These are phyloP conservation scores for Tetrapyrgos nigripes DNA, from an alignment of 1,284 basidiomycete genomes.

Conservation along the genomic window DNA sequence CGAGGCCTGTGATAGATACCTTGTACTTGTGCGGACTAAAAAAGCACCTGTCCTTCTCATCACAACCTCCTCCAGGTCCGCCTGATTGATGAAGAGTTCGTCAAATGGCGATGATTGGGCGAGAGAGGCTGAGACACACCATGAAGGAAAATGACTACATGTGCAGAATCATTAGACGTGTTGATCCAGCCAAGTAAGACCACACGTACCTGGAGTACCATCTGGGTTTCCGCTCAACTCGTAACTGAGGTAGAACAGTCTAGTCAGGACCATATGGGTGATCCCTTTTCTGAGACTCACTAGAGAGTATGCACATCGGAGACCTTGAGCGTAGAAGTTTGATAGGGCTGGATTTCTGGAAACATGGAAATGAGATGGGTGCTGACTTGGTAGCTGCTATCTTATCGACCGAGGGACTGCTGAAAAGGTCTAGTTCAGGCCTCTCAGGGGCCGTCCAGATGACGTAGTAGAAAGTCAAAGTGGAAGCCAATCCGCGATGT, in stretches of 20 bases:
- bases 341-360: conserved; percentile 66
- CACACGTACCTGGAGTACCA: conserved; percentile 74
- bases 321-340: conserved; percentile 73
- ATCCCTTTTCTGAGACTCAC: conserved; percentile 50
- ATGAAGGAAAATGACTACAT: conserved; percentile 83
- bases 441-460: too few relatives aligned
- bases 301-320: conserved; percentile 80
- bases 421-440: too few relatives aligned
- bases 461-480: too few relatives aligned
- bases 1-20: too few relatives aligned
- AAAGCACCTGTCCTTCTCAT: conserved; percentile 72
- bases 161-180: not conserved
- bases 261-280: not conserved
- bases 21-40: conserved; percentile 89
- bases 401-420: too few relatives aligned
- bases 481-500: too few relatives aligned
- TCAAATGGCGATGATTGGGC: not conserved
- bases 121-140: conserved; percentile 43
- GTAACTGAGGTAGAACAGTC: conserved; percentile 57
- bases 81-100: conserved; percentile 40
- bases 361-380: conserved; percentile 54
- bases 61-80: conserved; percentile 79
- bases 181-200: conserved; percentile 1
- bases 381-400: not conserved
- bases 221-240: conserved; percentile 81